These are phyloP conservation scores for Solanum corneliomulleri DNA, from an alignment of 257 asterid genomes.

Conservation along the genomic window DNA sequence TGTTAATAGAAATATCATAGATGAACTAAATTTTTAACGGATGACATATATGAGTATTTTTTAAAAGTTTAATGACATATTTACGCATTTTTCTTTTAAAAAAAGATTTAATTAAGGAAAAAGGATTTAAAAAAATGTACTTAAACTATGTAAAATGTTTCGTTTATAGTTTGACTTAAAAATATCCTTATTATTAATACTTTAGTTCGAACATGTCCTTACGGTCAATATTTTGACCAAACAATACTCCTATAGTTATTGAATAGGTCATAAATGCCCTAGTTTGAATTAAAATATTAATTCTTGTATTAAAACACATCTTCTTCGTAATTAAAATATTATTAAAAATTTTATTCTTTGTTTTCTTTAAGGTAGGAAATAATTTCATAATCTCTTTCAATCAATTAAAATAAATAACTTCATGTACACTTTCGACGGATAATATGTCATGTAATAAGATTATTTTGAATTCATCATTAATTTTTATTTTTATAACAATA, in stretches of 20 bases:
- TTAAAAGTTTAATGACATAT: no score
- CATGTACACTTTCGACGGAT: no score
- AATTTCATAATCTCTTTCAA: neutral
- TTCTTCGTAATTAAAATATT: neutral
- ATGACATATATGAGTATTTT: neutral
- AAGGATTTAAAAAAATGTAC: neutral
- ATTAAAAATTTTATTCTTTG: no score
- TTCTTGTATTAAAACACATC: no score
- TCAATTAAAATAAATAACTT: neutral
- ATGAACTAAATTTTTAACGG: neutral
- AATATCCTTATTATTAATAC: no score
- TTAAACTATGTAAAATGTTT: no score
- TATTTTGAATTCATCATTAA: neutral
- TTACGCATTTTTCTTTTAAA: neutral
- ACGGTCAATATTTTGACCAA: neutral
- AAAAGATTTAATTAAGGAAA: neutral
- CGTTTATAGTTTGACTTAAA: neutral
- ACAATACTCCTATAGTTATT: neutral
- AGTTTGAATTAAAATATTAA: no score
- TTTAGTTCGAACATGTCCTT: no score
- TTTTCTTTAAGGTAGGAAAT: neutral
- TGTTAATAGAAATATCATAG: no score
- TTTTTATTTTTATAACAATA: no score
- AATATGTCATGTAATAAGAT: neutral
- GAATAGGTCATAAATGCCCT: neutral